These are phyloP conservation scores for Psophocarpus tetragonolobus DNA, from an alignment of 306 rosid species.

Conservation along the genomic window DNA sequence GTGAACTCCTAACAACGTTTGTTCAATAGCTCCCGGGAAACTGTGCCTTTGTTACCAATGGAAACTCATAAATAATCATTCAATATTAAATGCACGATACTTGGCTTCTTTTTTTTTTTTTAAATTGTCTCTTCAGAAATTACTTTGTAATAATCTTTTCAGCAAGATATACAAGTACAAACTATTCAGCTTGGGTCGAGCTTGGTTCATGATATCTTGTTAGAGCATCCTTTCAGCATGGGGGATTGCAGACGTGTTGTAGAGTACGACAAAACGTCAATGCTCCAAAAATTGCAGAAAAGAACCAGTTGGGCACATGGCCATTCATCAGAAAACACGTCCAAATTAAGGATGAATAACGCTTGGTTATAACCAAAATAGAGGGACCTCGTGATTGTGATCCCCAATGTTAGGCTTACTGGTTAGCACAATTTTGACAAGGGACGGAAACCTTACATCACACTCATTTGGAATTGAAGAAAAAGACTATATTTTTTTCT, in stretches of 20 bases:
- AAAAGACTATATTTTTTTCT: not conserved
- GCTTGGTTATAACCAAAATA: not conserved
- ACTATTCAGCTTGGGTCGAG: too few species aligned
- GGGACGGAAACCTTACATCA: not conserved
- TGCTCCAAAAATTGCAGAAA: not conserved
- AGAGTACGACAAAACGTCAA: conserved; percentile 3
- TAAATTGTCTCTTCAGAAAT: not conserved
- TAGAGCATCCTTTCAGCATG: not conserved
- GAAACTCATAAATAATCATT: conserved; percentile 15
- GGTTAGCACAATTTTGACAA: not conserved
- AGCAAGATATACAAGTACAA: too few species aligned
- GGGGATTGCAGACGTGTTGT: not conserved
- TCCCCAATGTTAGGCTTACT: not conserved
- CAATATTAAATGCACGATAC: conserved; percentile 9
- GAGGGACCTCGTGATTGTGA: not conserved
- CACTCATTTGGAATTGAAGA: not conserved
- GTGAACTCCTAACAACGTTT: conserved; percentile 33
- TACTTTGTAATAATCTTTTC: not conserved
- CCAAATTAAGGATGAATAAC: not conserved
- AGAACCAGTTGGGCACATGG: not conserved
- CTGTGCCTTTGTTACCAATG: conserved; percentile 27
- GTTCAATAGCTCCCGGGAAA: conserved; percentile 25
- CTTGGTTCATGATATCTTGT: too few species aligned
- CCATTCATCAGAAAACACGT: not conserved
- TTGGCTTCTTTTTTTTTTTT: not conserved